Evolutionary conservation across 2,329 filamentous ascomycete genomes (phyloP), one percentile per base, ranked within the genome.

Genomic region (Aureobasidium vineae): DNA sequence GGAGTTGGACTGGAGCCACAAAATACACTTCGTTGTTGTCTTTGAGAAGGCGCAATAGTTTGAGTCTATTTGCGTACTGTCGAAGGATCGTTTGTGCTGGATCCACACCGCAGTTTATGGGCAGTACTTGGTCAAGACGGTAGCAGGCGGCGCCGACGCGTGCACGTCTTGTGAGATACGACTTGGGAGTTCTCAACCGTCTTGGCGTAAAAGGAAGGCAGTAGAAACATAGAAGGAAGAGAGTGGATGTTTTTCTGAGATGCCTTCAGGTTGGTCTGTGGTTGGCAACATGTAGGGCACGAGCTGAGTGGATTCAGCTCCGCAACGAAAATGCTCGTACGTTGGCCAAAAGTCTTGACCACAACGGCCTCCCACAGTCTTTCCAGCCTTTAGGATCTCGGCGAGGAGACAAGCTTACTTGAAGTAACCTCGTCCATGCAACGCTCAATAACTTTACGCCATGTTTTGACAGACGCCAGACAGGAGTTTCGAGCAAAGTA

Each of bases 321-420:
- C 43, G 26, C 43, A 47, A 26, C 43, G 23, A 23, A 47, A 13
- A 21, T 13, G 31, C 15, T 26, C 3, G 16, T 11, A 23, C 21
- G 40, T n/a, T 60, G 40, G 56, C 11, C 56, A 60, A 16, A 47
- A 60, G 0, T 47, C 56, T 47, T 60, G 40, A 47, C 56, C 23
- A 43, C 8, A 33, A 36, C 56, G 41, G 41, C 28, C 8, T 36
- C n/a, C 54, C 40, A 47, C 40, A 13, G 19, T 45, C 56, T n/a
- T 43, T 47, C 47, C 40, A 13, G 19, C 33, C 56, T 31, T 43
- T 47, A 16, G 43, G 31, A 63, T 50, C 59, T 3, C 59, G 40
- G 21, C 45, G 59, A 23, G 45, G 26, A 63, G 41, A 63, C 45
- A 63, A 63, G 59, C 59, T 63, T 63, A 63, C 59, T 50, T 40